Evolutionary conservation across 495 filamentous ascomycete genomes (phyloP), one percentile per base, ranked within the genome.

Genomic region (Acidiella bohemica): DNA sequence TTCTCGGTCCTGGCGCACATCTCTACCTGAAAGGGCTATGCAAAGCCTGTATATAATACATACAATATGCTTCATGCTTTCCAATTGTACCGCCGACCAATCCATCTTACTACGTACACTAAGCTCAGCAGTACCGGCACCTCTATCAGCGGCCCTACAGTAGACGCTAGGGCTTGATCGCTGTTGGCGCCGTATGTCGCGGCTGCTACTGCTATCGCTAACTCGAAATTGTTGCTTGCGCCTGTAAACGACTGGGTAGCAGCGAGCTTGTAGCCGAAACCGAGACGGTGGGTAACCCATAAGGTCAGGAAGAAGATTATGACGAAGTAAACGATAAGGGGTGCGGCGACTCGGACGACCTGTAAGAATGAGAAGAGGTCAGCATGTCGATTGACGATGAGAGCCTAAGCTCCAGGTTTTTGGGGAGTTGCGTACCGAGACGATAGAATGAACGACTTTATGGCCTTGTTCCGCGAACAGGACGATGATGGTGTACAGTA

Each of bases 171-270:
- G 0, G 86, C 87, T 55, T 93, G 83, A 27, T 87, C 78, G 50
- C 80, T 85, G 26, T 76, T 59, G 0, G 80, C 68, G 0, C 86
- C 86, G 62, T 78, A 94, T 2, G 80, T 78, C 3, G 85, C 84
- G 4, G 93, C 76, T 2, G 83, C 85, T 1, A 94, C 86, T 2
- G 86, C 86, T 59, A 94, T 93, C 1, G 86, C 86, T 9, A 93
- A 59, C 63, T 94, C 87, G 53, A 94, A 93, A 52, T 94, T 93
- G 44, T 94, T 94, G 57, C 87, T 94, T 4, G 87, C 87, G 7
- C 84, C 87, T 0, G 87, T 93, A 47, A 94, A 90, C 50, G 81
- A 83, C 62, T 94, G 87, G 4, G 86, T 93, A 6, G 71, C 67
- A 0, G 72, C 67, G 1, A 85, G 52, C 33, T 60, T 62, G 50